Evolutionary conservation across 1,284 basidiomycete genomes (phyloP), one percentile per base, ranked within the genome.

Genomic region (Malassezia sympodialis): DNA sequence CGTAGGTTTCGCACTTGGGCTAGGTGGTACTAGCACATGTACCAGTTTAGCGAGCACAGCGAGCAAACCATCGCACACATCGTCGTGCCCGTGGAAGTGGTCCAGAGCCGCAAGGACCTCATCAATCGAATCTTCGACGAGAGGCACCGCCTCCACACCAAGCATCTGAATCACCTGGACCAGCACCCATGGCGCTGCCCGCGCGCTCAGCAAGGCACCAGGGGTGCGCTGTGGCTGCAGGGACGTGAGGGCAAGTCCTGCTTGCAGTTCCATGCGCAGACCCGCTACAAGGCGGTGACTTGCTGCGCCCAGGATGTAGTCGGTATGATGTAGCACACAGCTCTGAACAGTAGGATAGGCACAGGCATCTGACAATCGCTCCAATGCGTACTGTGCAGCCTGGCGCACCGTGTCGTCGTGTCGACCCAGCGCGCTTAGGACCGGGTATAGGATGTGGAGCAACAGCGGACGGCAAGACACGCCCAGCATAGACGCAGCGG

Each of bases 111-210:
- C 66, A 2, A 74, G 43, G 6, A 74, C 61, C 53, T 74, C 72
- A 44, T 74, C 72, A 15, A 74, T 61, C 15, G 70, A 67, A 53
- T 74, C 72, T 34, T 74, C 65, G 3, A 74, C 66, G 51, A 65
- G 61, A 3, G 66, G 66, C 11, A 74, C 47, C 10, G 63, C 65
- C 30, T 70, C 66, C 3, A 59, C 51, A 11, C 72, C 72, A 1
- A 74, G 60, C 39, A 70, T 56, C 0, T 66, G 56, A 28, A 74
- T 65, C 49, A 72, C 62, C 45, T 73, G 66, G 14, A 73, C 66
- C 21, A 74, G 55, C n/a, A 74, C 71, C 39, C 68, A 63, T 3
- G 72, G 72, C 12, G 70, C 69, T 2, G 64, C 44, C 23, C 66
- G 61, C 2, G 72, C 66, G 23, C 66, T 63, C 1, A 66, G 45